phyloP scores from a whole-genome alignment of 2,329 filamentous ascomycete genomes.

The Cytospora piceae region DNA sequence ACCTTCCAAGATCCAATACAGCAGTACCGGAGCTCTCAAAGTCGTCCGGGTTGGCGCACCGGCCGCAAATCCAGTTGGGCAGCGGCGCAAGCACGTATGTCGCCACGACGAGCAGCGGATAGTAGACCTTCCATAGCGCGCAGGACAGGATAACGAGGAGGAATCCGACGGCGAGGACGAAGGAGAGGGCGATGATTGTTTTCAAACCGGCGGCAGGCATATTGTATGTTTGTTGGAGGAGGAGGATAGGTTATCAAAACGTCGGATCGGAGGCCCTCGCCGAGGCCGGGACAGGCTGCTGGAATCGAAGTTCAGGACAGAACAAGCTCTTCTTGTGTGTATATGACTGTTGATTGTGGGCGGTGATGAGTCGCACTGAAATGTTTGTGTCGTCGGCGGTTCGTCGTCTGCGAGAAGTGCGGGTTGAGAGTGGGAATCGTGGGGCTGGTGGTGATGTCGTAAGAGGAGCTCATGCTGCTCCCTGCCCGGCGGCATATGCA shows the following conservation, averaged over 20 bases:
- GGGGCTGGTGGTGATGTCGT: slow-evolving; percentile 29
- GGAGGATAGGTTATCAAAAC: slow-evolving; percentile 15
- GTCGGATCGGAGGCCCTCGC: neutral
- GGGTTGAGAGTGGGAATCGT: slow-evolving; percentile 8
- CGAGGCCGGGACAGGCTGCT: slow-evolving; percentile 11
- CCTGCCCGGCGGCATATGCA: slow-evolving; percentile 6
- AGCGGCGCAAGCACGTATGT: slow-evolving; percentile 93
- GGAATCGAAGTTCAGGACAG: neutral
- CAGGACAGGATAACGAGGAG: slow-evolving; percentile 98
- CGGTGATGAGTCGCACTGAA: neutral
- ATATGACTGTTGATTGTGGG: neutral
- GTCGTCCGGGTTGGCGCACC: slow-evolving; percentile 90
- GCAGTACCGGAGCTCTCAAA: slow-evolving; percentile 84
- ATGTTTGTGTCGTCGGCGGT: slow-evolving; percentile 9
- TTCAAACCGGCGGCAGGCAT: slow-evolving; percentile 88
- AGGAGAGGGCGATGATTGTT: slow-evolving; percentile 98
- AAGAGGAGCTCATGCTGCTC: slow-evolving; percentile 17
- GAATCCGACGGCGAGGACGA: slow-evolving; percentile 98
- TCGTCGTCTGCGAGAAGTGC: slow-evolving; percentile 6
- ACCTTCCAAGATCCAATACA: slow-evolving; percentile 89
- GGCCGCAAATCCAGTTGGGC: slow-evolving; percentile 93
- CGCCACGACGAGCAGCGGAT: slow-evolving; percentile 90
- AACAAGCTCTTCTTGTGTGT: neutral
- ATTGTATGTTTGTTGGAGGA: slow-evolving; percentile 37
- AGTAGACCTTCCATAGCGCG: slow-evolving; percentile 92